Conservation (phyloP, 2,329 filamentous ascomycete species). For the Westerdykella aurantiaca region DNA sequence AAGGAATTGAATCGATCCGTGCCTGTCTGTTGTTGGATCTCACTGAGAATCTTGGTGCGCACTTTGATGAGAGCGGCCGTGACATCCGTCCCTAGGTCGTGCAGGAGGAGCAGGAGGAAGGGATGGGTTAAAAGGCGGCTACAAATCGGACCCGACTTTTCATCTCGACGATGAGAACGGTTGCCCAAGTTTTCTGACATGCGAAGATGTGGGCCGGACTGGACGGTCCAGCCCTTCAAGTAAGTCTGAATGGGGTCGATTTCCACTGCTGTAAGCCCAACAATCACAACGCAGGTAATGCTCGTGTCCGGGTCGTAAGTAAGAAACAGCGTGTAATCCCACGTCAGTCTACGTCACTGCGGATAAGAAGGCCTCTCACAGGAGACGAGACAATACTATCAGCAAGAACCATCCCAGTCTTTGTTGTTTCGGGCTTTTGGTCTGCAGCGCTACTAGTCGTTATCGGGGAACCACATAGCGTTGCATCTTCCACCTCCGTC, state of each 20-base stretch:
- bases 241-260: conserved; percentile 11
- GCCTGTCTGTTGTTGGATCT: conserved; percentile 13
- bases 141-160: too few relatives aligned
- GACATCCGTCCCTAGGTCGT: conserved; percentile 11
- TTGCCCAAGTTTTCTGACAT: too few relatives aligned
- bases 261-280: conserved; percentile 13
- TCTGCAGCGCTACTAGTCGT: not conserved
- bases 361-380: conserved; percentile 6
- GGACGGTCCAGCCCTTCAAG: conserved; percentile 1
- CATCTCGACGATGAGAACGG: too few relatives aligned
- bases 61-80: conserved; percentile 9
- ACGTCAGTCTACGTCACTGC: conserved; percentile 13
- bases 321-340: conserved; percentile 12
- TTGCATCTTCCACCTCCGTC: conserved; percentile 1
- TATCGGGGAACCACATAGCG: conserved; percentile 5
- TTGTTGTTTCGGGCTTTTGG: not conserved
- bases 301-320: conserved; percentile 5
- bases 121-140: conserved; percentile 5
- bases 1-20: conserved; percentile 15
- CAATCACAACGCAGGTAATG: conserved; percentile 7
- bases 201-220: not conserved
- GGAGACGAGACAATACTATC: conserved; percentile 2
- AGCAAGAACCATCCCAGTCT: not conserved
- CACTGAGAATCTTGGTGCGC: conserved; percentile 9
- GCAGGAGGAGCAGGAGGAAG: conserved; percentile 8